phyloP scores from a whole-genome alignment of 176 grass and related monocot genomes.

The Avena eriantha region DNA sequence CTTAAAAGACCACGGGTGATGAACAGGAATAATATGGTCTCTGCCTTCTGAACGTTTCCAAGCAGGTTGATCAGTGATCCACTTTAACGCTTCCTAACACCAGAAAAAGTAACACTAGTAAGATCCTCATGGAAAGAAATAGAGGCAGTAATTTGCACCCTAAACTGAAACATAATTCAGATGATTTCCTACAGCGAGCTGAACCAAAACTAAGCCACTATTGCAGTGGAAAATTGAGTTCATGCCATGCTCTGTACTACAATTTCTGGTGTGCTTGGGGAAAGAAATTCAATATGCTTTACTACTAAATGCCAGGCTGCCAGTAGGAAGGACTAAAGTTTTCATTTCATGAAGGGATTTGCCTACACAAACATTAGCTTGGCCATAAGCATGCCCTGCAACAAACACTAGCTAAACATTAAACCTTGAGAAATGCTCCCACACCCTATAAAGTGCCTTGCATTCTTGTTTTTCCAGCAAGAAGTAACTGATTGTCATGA shows the following conservation, averaged over 20 bases:
- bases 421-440: slow-evolving; percentile 92
- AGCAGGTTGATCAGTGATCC: slow-evolving; percentile 89
- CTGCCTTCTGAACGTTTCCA: slow-evolving; percentile 95
- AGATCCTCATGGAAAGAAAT: slow-evolving; percentile 39
- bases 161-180: not conserved
- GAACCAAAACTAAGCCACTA: slow-evolving; percentile 1
- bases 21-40: slow-evolving; percentile 97
- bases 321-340: slow-evolving; percentile 8
- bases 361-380: slow-evolving; percentile 33
- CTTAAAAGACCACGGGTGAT: slow-evolving; percentile 99
- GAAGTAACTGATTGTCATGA: slow-evolving; percentile 97
- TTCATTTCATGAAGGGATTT: not conserved
- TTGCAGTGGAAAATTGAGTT: not conserved
- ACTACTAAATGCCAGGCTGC: slow-evolving; percentile 4
- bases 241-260: not conserved
- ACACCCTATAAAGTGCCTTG: slow-evolving; percentile 99
- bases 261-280: not conserved
- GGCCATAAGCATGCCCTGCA: slow-evolving; percentile 39
- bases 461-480: slow-evolving; percentile 97
- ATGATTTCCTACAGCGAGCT: not conserved
- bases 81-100: slow-evolving; percentile 89
- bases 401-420: slow-evolving; percentile 60
- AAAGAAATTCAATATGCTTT: not conserved
- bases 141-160: slow-evolving; percentile 20
- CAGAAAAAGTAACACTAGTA: slow-evolving; percentile 34